Conservation (phyloP, 306 rosid genomes). For the Ammopiptanthus mongolicus region DNA sequence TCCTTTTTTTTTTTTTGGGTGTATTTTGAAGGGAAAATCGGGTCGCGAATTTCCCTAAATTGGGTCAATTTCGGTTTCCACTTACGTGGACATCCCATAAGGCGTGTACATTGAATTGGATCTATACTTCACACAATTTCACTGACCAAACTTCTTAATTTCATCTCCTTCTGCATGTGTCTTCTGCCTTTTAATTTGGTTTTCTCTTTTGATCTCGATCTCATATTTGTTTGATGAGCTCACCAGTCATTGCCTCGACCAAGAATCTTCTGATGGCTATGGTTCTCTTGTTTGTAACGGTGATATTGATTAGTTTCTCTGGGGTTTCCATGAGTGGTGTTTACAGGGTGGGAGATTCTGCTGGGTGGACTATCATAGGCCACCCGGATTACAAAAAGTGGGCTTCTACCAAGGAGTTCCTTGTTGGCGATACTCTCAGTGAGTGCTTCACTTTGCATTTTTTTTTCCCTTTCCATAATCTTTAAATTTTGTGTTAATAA, state of each 20-base stretch:
- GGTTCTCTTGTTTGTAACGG: not conserved
- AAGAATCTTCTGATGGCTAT: not conserved
- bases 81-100: not conserved
- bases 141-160: slow-evolving; percentile 1
- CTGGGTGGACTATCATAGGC: slow-evolving; percentile 35
- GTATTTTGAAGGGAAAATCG: too few relatives aligned
- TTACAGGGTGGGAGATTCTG: slow-evolving; percentile 35
- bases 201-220: not conserved
- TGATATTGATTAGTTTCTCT: not conserved
- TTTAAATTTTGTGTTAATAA: not conserved
- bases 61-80: too few relatives aligned
- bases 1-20: too few relatives aligned
- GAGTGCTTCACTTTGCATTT: not conserved
- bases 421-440: slow-evolving; percentile 31
- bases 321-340: slow-evolving; percentile 10
- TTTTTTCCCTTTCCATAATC: not conserved
- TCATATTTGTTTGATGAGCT: not conserved
- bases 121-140: not conserved
- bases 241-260: not conserved
- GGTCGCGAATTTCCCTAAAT: too few relatives aligned
- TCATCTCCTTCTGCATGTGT: not conserved
- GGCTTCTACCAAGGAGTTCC: slow-evolving; percentile 27
- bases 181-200: not conserved
- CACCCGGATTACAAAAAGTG: slow-evolving; percentile 22
- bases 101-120: not conserved